Base-by-base conservation (phyloP, 73 alveolate species). In the Tetrahymena thermophila region DNA sequence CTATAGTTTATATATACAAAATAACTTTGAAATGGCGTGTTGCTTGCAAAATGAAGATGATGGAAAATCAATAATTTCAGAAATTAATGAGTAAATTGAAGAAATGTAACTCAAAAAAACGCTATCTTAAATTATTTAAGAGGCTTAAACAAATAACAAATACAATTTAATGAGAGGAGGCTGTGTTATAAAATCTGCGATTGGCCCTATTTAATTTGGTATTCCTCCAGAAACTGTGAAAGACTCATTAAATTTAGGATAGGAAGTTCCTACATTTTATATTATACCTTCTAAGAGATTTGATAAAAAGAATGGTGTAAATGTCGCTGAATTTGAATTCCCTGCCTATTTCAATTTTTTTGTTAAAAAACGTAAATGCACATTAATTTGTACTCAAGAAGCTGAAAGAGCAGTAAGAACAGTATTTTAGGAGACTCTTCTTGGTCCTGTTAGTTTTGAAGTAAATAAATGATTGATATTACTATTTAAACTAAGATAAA, bases 191-290 rank as follows among this genome's bases (percentile, higher is more conserved):
- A 89, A 95, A 15, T 50, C 97, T 21, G 38, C 71, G 10, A 94
- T 71, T 21, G 97, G 97, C 11, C 97, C 97, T 4, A 95, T 95
- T 50, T 34, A 95, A 34, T 95, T 95, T 85, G 97, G 97, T 40
- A 84, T 95, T 31, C 97, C 97, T 34, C 97, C 97, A 19, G 97
- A 95, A n/a, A 95, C 97, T 10, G 97, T 95, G 3, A 95, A 95
- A 38, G 97, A 95, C 55, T 44, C 95, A 1, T 43, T 95, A 93
- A 40, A 58, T 42, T 50, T 95, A 89, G 97, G 97, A 43, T 56
- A 84, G 10, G 97, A 95, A 35, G 97, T 95, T 13, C 97, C 97
- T 0, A 95, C 95, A 21, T 95, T 43, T 35, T 95, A 95, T 58
- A 95, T 95, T 10, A 43, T 95, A 19, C 97, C 97, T 14, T 55